A percentile compares a stretch with the other conserved stretches of the same genome.
phyloP scores from a whole-genome alignment of 1,284 basidiomycete genomes.

The Trichosporon faecale region DNA sequence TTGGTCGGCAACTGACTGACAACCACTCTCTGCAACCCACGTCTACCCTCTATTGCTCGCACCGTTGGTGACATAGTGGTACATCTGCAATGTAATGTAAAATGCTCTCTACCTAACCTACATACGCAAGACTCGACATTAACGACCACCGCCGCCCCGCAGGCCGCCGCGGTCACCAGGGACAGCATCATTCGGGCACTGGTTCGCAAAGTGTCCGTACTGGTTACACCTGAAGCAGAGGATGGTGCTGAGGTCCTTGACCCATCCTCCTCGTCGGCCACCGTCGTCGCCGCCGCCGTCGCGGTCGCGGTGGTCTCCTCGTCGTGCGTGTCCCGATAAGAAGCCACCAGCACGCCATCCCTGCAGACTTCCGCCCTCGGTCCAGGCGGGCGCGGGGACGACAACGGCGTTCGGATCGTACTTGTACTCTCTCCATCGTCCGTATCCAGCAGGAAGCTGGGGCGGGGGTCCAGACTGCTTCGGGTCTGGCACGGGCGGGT shows the following conservation, averaged over 20 bases:
- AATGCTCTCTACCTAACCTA: slow-evolving; percentile 7
- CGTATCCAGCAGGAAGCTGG: slow-evolving; percentile 66
- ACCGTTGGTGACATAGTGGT: neutral
- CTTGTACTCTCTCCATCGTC: slow-evolving; percentile 67
- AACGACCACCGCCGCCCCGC: neutral
- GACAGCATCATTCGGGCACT: slow-evolving; percentile 66
- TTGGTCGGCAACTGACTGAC: neutral
- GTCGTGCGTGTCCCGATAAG: slow-evolving; percentile 36
- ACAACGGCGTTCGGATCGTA: slow-evolving; percentile 62
- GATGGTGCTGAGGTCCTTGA: slow-evolving; percentile 67
- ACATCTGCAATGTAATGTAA: neutral
- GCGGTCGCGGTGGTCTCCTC: slow-evolving; percentile 31
- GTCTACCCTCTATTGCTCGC: neutral
- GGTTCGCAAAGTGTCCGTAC: slow-evolving; percentile 91
- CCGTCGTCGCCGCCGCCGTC: slow-evolving; percentile 33
- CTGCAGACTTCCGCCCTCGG: slow-evolving; percentile 42
- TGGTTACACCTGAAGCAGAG: slow-evolving; percentile 68
- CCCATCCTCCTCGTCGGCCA: slow-evolving; percentile 35
- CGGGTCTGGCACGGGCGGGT: slow-evolving; percentile 69
- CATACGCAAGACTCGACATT: neutral
- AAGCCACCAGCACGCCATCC: slow-evolving; percentile 46
- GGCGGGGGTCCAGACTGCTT: slow-evolving; percentile 85
- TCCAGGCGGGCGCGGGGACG: slow-evolving; percentile 41
- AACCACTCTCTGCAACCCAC: neutral
- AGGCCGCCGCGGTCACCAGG: slow-evolving; percentile 51